A percentile compares a stretch with the other conserved stretches of the same genome.
Evolutionary conservation across 2,329 filamentous ascomycete species (phyloP).

Genomic region (Talaromyces sp.): DNA sequence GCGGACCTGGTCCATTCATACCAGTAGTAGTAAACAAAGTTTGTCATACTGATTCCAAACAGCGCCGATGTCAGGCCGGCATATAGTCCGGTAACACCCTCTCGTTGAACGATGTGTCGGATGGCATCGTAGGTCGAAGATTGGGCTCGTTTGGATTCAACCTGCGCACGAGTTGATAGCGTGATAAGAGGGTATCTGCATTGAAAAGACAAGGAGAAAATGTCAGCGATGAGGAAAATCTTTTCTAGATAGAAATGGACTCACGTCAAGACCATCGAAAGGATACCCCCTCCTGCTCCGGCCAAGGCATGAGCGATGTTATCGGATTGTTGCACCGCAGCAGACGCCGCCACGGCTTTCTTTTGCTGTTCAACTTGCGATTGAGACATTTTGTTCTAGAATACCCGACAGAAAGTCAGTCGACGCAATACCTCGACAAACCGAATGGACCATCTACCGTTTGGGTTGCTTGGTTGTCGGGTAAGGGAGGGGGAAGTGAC

Average conservation of each 20-base stretch:
- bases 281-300: conserved; percentile 84
- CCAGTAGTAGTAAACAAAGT: conserved; percentile 99
- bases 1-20: conserved; percentile 93
- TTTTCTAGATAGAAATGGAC: neutral
- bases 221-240: neutral
- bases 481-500: neutral
- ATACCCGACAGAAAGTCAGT: neutral
- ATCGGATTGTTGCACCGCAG: conserved; percentile 77
- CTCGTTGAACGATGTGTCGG: conserved; percentile 80
- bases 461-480: neutral
- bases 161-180: conserved; percentile 92
- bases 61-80: conserved; percentile 88
- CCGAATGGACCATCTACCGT: neutral
- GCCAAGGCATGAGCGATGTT: conserved; percentile 94
- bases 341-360: conserved; percentile 47
- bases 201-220: neutral
- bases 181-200: conserved; percentile 90
- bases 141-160: conserved; percentile 90
- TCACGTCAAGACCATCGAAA: conserved; percentile 92
- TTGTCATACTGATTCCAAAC: conserved; percentile 96
- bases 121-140: conserved; percentile 79
- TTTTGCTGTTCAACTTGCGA: conserved; percentile 32
- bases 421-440: neutral
- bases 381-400: conserved; percentile 33
- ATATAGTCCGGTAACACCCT: conserved; percentile 85